Evolutionary conservation across 805 yeast genomes (phyloP).

Genomic region (Cyberlindnera nakhonratchasimensis): DNA sequence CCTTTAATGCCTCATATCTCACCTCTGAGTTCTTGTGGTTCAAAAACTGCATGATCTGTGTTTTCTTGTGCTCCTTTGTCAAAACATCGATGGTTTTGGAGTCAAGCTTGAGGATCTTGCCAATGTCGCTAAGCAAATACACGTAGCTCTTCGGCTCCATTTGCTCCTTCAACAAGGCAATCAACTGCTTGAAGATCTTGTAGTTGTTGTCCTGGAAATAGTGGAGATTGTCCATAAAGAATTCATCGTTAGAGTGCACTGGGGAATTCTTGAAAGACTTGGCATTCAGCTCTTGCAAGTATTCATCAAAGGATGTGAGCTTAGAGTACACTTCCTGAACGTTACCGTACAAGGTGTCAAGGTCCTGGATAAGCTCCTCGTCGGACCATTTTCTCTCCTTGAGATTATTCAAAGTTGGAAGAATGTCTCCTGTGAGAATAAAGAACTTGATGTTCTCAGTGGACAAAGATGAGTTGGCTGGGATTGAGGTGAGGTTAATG

Average conservation of each 20-base stretch:
- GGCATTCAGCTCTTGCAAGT: slow-evolving; percentile 76
- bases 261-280: slow-evolving; percentile 85
- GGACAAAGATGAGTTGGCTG: slow-evolving; percentile 33
- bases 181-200: slow-evolving; percentile 62
- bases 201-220: slow-evolving; percentile 77
- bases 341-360: slow-evolving; percentile 52
- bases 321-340: slow-evolving; percentile 70
- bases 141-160: slow-evolving; percentile 42
- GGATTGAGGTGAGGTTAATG: slow-evolving; percentile 49
- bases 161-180: slow-evolving; percentile 45
- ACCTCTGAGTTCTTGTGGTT: slow-evolving; percentile 79
- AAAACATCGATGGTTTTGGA: slow-evolving; percentile 60
- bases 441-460: slow-evolving; percentile 60
- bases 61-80: slow-evolving; percentile 59
- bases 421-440: slow-evolving; percentile 69
- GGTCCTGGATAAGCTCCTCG: slow-evolving; percentile 79
- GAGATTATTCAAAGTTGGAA: slow-evolving; percentile 62
- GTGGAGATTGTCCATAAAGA: slow-evolving; percentile 81
- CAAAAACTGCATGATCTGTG: slow-evolving; percentile 81
- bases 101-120: slow-evolving; percentile 54
- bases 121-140: slow-evolving; percentile 65
- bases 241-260: slow-evolving; percentile 81
- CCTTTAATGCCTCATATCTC: slow-evolving; percentile 90
- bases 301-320: slow-evolving; percentile 91
- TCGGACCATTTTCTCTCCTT: slow-evolving; percentile 92